Evolutionary conservation across 2,329 filamentous ascomycete species (phyloP).

Genomic region (Xylariaceae sp.): DNA sequence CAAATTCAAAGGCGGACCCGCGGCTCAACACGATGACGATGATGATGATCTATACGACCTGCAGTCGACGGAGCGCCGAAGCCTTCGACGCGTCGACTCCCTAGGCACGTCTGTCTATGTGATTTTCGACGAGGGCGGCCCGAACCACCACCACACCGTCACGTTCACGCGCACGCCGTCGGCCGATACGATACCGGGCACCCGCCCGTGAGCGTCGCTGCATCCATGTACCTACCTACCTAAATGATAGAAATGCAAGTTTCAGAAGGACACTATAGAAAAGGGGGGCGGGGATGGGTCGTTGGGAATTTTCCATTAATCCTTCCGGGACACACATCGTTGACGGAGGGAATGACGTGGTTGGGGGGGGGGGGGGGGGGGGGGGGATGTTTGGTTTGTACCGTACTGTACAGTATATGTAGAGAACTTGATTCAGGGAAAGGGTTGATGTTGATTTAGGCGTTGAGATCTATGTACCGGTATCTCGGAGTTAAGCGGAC

Average conservation of each 20-base stretch:
- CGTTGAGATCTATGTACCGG: slow-evolving; percentile 6
- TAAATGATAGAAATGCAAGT: too few species aligned
- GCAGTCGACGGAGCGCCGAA: not conserved
- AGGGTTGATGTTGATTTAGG: slow-evolving; percentile 9
- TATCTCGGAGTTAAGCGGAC: too few species aligned
- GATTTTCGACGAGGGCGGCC: not conserved
- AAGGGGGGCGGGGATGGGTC: too few species aligned
- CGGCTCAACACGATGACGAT: not conserved
- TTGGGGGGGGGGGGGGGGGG: too few species aligned
- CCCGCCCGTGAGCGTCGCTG: too few species aligned
- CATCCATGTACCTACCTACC: too few species aligned
- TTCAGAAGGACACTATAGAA: too few species aligned
- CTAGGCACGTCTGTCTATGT: not conserved
- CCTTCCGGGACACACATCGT: too few species aligned
- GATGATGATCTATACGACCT: not conserved
- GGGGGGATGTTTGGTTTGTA: not conserved
- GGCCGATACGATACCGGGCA: not conserved
- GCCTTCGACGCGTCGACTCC: not conserved
- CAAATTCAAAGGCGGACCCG: not conserved
- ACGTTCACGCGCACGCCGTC: not conserved
- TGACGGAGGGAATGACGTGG: too few species aligned
- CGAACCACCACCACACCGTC: not conserved
- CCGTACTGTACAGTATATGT: not conserved
- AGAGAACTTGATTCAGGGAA: too few species aligned
- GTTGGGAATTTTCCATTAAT: too few species aligned